Conservation (phyloP, 2,329 filamentous ascomycete species). For the Aspergillus piperis region DNA sequence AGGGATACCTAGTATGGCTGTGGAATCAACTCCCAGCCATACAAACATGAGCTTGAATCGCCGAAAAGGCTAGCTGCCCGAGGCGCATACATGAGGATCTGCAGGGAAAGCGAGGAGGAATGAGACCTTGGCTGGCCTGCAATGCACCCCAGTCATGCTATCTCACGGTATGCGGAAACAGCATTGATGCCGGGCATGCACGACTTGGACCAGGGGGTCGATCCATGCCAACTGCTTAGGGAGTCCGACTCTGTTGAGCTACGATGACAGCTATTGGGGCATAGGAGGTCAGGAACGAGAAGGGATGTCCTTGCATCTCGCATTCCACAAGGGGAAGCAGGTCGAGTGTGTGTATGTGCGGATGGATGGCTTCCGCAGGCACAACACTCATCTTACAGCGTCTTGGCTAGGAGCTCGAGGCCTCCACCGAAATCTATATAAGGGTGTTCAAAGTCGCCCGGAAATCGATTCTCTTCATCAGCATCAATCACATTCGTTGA, state of each 20-base stretch:
- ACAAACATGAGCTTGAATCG: neutral
- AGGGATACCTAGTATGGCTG: too few relatives aligned
- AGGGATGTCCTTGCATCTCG: slow-evolving; percentile 26
- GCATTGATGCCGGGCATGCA: neutral
- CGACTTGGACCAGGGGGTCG: slow-evolving; percentile 2
- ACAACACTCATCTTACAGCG: slow-evolving; percentile 11
- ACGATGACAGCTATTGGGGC: neutral
- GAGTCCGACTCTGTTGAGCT: neutral
- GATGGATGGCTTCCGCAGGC: slow-evolving; percentile 2
- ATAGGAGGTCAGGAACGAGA: slow-evolving; percentile 3
- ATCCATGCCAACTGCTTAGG: slow-evolving; percentile 23
- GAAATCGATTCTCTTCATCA: slow-evolving; percentile 19
- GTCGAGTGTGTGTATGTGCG: slow-evolving; percentile 11
- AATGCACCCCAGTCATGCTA: neutral
- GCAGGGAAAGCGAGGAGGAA: slow-evolving; percentile 17
- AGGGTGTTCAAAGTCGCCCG: slow-evolving; percentile 20
- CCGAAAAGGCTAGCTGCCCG: neutral
- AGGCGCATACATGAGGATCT: slow-evolving; percentile 16
- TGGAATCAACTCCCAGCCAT: too few relatives aligned
- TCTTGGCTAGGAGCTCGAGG: slow-evolving; percentile 18
- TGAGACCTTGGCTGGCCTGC: slow-evolving; percentile 13
- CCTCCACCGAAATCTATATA: slow-evolving; percentile 37
- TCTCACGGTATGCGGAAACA: neutral
- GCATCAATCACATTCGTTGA: slow-evolving; percentile 37
- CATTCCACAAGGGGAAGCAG: slow-evolving; percentile 30